Conservation (phyloP, 1,139 yeast species). For the Blastobotrys arbuscula region DNA sequence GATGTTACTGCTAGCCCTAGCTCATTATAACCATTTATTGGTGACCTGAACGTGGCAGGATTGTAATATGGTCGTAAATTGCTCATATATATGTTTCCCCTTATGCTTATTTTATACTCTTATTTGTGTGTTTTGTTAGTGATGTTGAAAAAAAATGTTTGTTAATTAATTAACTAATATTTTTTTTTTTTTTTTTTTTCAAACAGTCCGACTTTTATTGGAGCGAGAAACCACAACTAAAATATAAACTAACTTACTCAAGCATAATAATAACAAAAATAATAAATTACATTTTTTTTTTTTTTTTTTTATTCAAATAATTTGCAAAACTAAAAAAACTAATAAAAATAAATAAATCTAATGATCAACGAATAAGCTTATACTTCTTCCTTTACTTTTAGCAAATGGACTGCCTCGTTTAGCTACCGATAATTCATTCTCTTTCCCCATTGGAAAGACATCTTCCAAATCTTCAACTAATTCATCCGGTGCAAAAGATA, state of each 20-base stretch:
- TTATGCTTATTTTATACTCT: too few relatives aligned
- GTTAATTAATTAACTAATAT: not conserved
- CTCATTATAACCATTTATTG: constrained; percentile 42
- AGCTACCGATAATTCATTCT: constrained; percentile 23
- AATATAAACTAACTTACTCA: not conserved
- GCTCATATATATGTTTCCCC: constrained; percentile 6
- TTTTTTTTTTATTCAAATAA: not conserved
- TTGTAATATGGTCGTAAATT: constrained; percentile 62
- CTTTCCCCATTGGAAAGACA: constrained; percentile 18
- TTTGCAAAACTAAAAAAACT: not conserved
- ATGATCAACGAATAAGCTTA: constrained; percentile 28
- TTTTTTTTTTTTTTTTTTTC: not conserved
- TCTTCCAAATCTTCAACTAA: constrained; percentile 19
- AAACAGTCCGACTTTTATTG: not conserved
- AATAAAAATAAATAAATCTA: not conserved
- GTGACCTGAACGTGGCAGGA: constrained; percentile 55
- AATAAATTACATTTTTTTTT: too few relatives aligned
- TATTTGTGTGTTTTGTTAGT: not conserved
- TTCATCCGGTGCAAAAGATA: constrained; percentile 28
- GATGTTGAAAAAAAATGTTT: not conserved
- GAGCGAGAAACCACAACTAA: not conserved
- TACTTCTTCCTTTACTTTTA: constrained; percentile 28
- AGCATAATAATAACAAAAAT: not conserved
- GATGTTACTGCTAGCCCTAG: constrained; percentile 41
- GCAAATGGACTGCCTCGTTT: constrained; percentile 23